Evolutionary conservation across 1,284 basidiomycete species (phyloP).

Genomic region (Boletus hoseneyae): DNA sequence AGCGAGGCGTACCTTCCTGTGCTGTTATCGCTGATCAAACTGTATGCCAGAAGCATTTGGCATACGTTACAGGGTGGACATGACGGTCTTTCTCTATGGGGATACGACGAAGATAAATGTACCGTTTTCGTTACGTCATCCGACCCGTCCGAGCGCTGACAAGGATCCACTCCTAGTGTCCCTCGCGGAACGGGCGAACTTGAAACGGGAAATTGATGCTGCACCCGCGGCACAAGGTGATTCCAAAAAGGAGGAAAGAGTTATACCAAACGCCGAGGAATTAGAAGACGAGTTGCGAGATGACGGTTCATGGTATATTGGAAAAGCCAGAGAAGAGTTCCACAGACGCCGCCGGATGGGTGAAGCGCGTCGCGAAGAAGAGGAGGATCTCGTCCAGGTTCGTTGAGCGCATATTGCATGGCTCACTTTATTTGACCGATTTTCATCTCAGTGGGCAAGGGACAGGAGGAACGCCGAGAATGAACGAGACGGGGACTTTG

Average conservation of each 20-base stretch:
- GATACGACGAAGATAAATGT: conserved; percentile 48
- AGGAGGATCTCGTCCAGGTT: conserved; percentile 73
- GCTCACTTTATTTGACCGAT: conserved; percentile 4
- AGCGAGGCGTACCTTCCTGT: conserved; percentile 88
- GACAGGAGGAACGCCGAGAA: conserved; percentile 67
- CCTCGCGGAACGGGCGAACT: conserved; percentile 18
- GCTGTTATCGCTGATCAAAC: conserved; percentile 73
- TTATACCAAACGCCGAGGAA: conserved; percentile 19
- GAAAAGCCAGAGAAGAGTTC: conserved; percentile 74
- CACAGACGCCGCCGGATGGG: conserved; percentile 50
- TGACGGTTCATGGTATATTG: conserved; percentile 72
- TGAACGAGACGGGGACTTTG: conserved; percentile 69
- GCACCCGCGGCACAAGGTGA: conserved; percentile 21
- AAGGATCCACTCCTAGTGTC: conserved; percentile 20
- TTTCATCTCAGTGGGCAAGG: conserved; percentile 61
- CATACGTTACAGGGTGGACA: conserved; percentile 69
- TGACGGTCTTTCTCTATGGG: conserved; percentile 63
- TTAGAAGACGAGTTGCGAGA: conserved; percentile 37
- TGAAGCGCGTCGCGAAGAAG: conserved; percentile 42
- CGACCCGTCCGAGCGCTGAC: conserved; percentile 8
- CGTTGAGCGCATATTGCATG: background rate
- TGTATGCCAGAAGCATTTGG: conserved; percentile 86
- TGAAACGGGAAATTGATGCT: conserved; percentile 29
- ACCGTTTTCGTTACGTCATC: background rate
- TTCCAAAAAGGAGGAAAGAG: conserved; percentile 24